Evolutionary conservation across 1,284 basidiomycete species (phyloP).

Genomic region (Pyrrhoderma lamaoense): DNA sequence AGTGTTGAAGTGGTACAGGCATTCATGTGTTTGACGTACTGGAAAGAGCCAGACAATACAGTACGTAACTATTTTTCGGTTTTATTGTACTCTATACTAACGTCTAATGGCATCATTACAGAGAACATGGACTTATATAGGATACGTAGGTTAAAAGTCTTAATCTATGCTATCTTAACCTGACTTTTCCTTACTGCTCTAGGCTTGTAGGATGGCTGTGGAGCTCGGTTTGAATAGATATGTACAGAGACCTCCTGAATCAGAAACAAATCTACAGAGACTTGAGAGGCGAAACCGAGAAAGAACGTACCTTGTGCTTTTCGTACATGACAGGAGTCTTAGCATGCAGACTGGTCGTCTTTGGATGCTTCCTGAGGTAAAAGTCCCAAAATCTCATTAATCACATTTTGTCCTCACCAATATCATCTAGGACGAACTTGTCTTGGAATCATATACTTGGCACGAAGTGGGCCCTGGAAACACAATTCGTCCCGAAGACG

Average conservation of each 20-base stretch:
- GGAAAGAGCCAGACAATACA: conserved; percentile 78
- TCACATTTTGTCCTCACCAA: conserved; percentile 9
- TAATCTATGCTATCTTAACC: conserved; percentile 16
- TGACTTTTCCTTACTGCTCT: conserved; percentile 17
- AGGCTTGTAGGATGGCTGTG: conserved; percentile 82
- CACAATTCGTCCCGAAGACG: conserved; percentile 64
- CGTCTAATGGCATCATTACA: conserved; percentile 23
- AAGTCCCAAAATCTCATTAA: conserved; percentile 18
- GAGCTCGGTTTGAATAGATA: conserved; percentile 72
- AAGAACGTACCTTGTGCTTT: conserved; percentile 74
- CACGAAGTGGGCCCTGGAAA: conserved; percentile 44
- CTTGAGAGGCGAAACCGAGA: conserved; percentile 75
- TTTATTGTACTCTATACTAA: too few relatives aligned
- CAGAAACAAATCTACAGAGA: conserved; percentile 56
- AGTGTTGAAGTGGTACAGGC: conserved; percentile 78
- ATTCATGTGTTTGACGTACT: conserved; percentile 78
- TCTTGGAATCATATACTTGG: conserved; percentile 59
- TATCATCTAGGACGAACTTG: conserved; percentile 47
- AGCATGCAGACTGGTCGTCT: conserved; percentile 75
- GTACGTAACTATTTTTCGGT: conserved; percentile 28
- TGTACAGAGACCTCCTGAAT: conserved; percentile 40
- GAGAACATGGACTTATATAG: conserved; percentile 80
- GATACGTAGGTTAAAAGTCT: conserved; percentile 47
- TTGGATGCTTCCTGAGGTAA: conserved; percentile 73
- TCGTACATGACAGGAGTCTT: conserved; percentile 75